Base-by-base conservation (phyloP, 768 basidiomycete species). In the Pholiota microspora region DNA sequence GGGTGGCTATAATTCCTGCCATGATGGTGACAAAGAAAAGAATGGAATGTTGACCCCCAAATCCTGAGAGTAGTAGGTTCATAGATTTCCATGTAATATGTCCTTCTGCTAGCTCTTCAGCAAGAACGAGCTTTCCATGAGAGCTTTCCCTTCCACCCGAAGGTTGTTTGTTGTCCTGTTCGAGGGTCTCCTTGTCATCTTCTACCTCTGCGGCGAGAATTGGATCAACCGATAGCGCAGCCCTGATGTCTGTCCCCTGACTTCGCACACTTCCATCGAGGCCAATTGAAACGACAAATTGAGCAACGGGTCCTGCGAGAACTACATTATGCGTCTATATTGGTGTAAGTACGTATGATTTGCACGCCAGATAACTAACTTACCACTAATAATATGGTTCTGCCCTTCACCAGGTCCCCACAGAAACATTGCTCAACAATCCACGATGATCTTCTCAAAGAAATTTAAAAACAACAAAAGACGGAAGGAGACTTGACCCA, bases 361-460 rank as follows among this genome's bases (percentile, higher is more conserved):
- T 29, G 24, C 2, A 12, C 29, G 15, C 25, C 46, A 45, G 10
- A 47, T n/a, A 46, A 49, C 31, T n/a, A 8, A 63, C 74, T 49
- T 60, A 81, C 81, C 29, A 95, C 92, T 21, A 97, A 77, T 35
- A 96, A 78, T 53, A 94, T 73, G 0, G 94, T 95, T 46, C 93
- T 79, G 9, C 80, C 83, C 29, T 74, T 69, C 64, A 92, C 77
- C 32, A 95, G 72, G 42, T 87, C 84, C 5, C 94, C 93, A 52
- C 78, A 76, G 36, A 97, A 76, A 62, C 90, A 45, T 45, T 51
- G 25, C 28, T 51, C 42, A 9, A 51, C 51, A 32, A 51, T 51
- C 51, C 51, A 51, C 8, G 40, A 28, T 13, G 51, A 42, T 2
- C 51, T 51, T 31, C 34, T 29, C 7, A 13, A 2, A 27, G n/a